A percentile compares a stretch with the other conserved stretches of the same genome.
These are phyloP conservation scores for Xerocomus potaroensis DNA, from an alignment of 768 basidiomycete species.

Conservation along the genomic window DNA sequence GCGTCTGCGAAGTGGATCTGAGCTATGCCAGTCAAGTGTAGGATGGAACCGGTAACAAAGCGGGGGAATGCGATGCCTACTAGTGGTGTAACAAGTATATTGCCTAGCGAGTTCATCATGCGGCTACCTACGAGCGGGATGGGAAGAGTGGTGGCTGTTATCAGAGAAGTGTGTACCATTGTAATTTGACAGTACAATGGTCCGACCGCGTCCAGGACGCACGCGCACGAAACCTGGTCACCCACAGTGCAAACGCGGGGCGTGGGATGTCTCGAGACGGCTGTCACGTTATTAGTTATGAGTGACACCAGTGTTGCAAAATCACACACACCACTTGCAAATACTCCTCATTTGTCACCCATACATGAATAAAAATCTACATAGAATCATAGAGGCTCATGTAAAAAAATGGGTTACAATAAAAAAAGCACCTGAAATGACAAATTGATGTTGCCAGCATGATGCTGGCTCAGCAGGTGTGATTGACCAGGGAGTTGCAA, in stretches of 20 bases:
- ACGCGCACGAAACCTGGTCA: conserved; percentile 58
- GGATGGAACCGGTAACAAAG: conserved; percentile 44
- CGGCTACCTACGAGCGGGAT: conserved; percentile 47
- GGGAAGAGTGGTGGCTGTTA: neutral
- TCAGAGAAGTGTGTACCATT: conserved; percentile 36
- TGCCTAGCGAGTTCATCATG: conserved; percentile 60
- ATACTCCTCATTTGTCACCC: no score
- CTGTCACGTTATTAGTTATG: no score
- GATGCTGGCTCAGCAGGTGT: no score
- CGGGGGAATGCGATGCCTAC: conserved; percentile 56
- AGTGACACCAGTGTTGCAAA: no score
- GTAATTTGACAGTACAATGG: conserved; percentile 56
- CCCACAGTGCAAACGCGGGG: conserved; percentile 32
- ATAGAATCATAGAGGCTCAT: no score
- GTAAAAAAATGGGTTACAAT: no score
- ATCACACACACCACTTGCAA: no score
- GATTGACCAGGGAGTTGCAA: no score
- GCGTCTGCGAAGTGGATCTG: neutral
- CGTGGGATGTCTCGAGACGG: neutral
- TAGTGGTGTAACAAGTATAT: conserved; percentile 52
- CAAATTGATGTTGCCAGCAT: no score
- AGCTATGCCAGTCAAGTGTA: neutral
- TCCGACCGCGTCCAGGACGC: conserved; percentile 48
- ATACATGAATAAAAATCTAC: no score
- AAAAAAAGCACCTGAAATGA: no score